Conservation (phyloP, 441 rosid species). For the Erodium chrysanthum region DNA sequence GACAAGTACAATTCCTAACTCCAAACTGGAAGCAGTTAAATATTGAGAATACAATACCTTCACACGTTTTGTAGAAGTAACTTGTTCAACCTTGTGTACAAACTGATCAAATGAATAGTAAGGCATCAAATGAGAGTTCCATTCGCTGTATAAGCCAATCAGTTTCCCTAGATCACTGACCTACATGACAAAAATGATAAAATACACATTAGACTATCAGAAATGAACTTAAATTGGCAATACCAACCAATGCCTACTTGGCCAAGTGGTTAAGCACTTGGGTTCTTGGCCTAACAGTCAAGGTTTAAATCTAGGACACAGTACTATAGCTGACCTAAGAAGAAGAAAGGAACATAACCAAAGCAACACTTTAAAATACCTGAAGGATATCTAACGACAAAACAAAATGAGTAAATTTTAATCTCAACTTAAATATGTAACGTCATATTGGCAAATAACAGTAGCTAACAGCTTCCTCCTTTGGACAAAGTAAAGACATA, state of each 20-base stretch:
- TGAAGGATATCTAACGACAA: background rate
- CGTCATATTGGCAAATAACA: too few species aligned
- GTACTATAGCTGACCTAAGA: background rate
- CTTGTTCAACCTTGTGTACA: constrained; percentile 68
- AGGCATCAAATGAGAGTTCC: constrained; percentile 78
- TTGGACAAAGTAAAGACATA: background rate
- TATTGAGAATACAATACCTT: constrained; percentile 39
- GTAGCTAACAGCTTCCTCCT: background rate
- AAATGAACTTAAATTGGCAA: background rate
- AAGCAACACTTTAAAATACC: background rate
- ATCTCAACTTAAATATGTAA: background rate
- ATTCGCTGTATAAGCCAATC: constrained; percentile 66
- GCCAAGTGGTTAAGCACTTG: background rate
- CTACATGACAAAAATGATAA: constrained; percentile 23
- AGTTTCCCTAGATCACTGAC: constrained; percentile 66
- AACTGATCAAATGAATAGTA: constrained; percentile 78
- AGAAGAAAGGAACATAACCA: background rate
- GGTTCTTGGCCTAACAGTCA: background rate
- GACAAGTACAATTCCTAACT: too few species aligned
- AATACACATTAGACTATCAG: background rate
- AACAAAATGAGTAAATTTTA: too few species aligned
- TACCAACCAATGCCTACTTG: background rate
- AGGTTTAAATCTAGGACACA: background rate
- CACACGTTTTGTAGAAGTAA: constrained; percentile 60
- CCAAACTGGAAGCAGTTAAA: background rate